A percentile compares a stretch with the other conserved stretches of the same genome.
These are phyloP conservation scores for Xylaria cubensis DNA, from an alignment of 495 filamentous ascomycete genomes.

Conservation along the genomic window DNA sequence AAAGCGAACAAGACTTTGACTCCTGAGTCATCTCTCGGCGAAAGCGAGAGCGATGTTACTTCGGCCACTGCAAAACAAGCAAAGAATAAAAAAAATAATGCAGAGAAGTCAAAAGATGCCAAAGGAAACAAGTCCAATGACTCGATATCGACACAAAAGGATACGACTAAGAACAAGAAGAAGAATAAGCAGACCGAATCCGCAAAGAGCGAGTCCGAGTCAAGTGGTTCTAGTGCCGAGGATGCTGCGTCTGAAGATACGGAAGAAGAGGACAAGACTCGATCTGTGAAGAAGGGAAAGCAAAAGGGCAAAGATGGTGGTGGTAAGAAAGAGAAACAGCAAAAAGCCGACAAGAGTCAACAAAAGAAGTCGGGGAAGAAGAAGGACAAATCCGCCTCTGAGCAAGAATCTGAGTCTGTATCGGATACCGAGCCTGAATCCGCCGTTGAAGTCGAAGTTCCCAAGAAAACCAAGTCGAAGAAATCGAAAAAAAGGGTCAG, in stretches of 20 bases:
- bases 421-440: conserved; percentile 26
- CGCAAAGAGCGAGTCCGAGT: conserved; percentile 26
- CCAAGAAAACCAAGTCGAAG: conserved; percentile 18
- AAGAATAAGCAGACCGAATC: conserved; percentile 30
- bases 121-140: conserved; percentile 9
- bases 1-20: not conserved
- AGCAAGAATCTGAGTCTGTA: conserved; percentile 23
- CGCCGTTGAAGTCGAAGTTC: conserved; percentile 12
- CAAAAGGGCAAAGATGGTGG: conserved; percentile 22
- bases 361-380: conserved; percentile 28
- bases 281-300: conserved; percentile 6
- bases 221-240: conserved; percentile 16
- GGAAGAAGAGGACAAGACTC: conserved; percentile 19
- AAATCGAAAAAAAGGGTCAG: conserved; percentile 19
- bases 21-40: conserved; percentile 2
- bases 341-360: conserved; percentile 15
- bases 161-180: conserved; percentile 27
- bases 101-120: not conserved
- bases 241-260: conserved; percentile 14
- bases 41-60: conserved; percentile 11
- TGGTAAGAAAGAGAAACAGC: conserved; percentile 15
- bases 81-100: not conserved
- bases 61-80: not conserved
- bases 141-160: conserved; percentile 22
- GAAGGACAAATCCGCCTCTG: conserved; percentile 14